Base-by-base conservation (phyloP, 768 basidiomycete species). In the Fistulinella prunicolor region DNA sequence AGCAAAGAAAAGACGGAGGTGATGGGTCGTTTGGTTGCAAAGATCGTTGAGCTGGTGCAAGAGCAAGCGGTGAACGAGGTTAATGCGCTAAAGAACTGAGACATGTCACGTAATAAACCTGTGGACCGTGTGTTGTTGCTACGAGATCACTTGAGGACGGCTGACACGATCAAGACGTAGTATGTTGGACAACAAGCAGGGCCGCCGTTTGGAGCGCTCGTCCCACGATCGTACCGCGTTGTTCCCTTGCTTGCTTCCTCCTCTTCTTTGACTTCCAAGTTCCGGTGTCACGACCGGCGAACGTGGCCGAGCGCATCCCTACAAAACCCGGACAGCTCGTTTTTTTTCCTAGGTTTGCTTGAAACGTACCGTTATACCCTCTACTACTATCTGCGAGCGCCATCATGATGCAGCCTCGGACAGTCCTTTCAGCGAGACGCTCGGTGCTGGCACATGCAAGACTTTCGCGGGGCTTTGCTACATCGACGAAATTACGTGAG, bases 1-100 rank as follows among this genome's bases (percentile, higher is more conserved):
- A 84, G 89, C 10, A 78, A 67, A 57, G 68, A 75, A 59, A 89
- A 87, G 65, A 86, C 82, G 3, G 81, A 85, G 24, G 73, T 83
- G 28, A 82, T 94, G 81, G 80, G 79, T 65, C 67, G 64, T 42
- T 67, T 94, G 34, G 89, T 94, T 9, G 80, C 80, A 50, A 73
- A 68, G 56, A 76, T 91, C 16, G 79, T 88, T 12, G 76, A 76
- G 44, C 64, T 70, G 10, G 57, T 69, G 32, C 63, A 65, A 38
- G 51, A 50, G 37, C 49, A 61, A 13, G 46, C 9, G 20, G 22
- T 44, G 26, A 43, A 44, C 26, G 54, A 49, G 56, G 38, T 44
- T 21, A 42, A 9, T 6, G 24, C 26, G 17, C 24, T 10, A 9
- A 45, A 23, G 49, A 46, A 50, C 29, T 60, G 38, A 56, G 22